A percentile compares a stretch with the other conserved stretches of the same genome.
Evolutionary conservation across 2,329 filamentous ascomycete species (phyloP).

Genomic region (Colletotrichum coccodes): DNA sequence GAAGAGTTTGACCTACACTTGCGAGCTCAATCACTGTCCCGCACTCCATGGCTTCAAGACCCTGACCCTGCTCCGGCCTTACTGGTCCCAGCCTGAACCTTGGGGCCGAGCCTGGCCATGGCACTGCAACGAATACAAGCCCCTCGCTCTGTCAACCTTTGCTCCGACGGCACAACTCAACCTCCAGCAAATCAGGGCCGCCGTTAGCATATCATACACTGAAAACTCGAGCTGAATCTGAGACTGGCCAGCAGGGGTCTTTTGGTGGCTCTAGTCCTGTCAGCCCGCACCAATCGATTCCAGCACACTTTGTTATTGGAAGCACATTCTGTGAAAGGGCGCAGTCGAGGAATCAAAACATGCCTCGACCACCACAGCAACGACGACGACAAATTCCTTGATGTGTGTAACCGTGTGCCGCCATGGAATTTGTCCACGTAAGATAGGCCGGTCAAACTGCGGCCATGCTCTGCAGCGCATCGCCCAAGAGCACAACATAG

Average conservation of each 20-base stretch:
- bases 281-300: not conserved
- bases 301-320: conserved; percentile 3
- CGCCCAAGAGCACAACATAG: conserved; percentile 5
- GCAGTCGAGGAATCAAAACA: not conserved
- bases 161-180: conserved; percentile 2
- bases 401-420: not conserved
- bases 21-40: not conserved
- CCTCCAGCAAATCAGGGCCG: conserved; percentile 16
- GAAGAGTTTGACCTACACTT: not conserved
- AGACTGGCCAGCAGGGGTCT: conserved; percentile 24
- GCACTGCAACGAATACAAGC: conserved; percentile 1
- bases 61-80: conserved; percentile 20
- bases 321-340: not conserved
- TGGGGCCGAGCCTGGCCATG: conserved; percentile 1
- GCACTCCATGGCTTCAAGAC: not conserved
- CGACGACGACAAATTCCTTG: not conserved
- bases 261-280: conserved; percentile 1
- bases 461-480: not conserved
- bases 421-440: conserved; percentile 11
- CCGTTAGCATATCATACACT: conserved; percentile 10
- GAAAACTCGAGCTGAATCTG: conserved; percentile 29
- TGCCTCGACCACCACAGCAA: not conserved
- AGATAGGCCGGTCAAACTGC: conserved; percentile 10
- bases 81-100: conserved; percentile 3
- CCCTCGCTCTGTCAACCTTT: conserved; percentile 14